These are phyloP conservation scores for Sextonia rubra DNA, from an alignment of 164 flowering plant species.

Conservation along the genomic window DNA sequence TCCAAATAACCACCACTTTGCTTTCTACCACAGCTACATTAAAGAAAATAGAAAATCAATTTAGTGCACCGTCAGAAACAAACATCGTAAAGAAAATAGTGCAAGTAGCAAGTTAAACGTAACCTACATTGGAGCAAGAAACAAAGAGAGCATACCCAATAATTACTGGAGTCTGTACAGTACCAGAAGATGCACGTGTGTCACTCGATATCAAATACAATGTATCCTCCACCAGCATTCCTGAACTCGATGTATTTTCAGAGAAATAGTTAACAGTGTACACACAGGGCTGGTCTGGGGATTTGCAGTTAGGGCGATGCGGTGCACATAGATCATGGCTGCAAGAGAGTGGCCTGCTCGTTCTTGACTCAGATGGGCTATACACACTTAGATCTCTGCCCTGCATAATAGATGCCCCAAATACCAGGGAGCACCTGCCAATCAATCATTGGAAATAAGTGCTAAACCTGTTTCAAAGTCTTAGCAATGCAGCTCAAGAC, in stretches of 20 bases:
- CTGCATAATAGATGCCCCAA: slow-evolving; percentile 99
- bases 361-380: slow-evolving; percentile 68
- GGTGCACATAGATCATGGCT: slow-evolving; percentile 69
- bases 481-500: slow-evolving; percentile 19
- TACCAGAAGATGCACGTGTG: slow-evolving; percentile 26
- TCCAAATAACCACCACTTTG: slow-evolving; percentile 88
- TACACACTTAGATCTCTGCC: slow-evolving; percentile 81
- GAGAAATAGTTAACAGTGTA: slow-evolving; percentile 54
- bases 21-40: slow-evolving; percentile 81
- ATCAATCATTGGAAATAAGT: slow-evolving; percentile 97
- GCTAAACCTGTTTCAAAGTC: slow-evolving; percentile 65
- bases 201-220: slow-evolving; percentile 57
- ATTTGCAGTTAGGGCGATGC: slow-evolving; percentile 50
- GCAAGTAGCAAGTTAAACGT: not conserved
- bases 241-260: slow-evolving; percentile 74
- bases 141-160: slow-evolving; percentile 51
- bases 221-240: slow-evolving; percentile 73
- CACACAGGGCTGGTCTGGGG: slow-evolving; percentile 64
- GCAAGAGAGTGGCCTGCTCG: slow-evolving; percentile 70
- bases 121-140: not conserved
- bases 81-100: not conserved
- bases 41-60: slow-evolving; percentile 9
- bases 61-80: not conserved
- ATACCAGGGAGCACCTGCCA: slow-evolving; percentile 98
- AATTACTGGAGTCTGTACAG: slow-evolving; percentile 58